A percentile compares a stretch with the other conserved stretches of the same genome.
Conservation (phyloP, 345 rosid species). For the Citrus glauca region DNA sequence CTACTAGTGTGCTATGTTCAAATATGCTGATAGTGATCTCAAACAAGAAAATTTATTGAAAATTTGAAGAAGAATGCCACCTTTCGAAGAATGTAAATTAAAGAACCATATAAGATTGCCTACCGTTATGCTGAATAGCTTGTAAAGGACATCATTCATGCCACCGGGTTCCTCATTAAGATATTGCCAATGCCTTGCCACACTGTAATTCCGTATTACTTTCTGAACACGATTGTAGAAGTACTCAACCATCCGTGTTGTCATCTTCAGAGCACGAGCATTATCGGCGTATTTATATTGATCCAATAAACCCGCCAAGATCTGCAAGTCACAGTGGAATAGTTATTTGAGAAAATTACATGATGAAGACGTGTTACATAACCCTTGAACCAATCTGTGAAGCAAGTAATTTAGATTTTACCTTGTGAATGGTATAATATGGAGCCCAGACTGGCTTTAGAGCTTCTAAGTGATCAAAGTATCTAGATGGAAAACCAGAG, state of each 20-base stretch:
- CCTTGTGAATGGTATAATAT: constrained; percentile 63
- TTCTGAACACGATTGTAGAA: constrained; percentile 45
- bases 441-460: constrained; percentile 56
- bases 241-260: constrained; percentile 48
- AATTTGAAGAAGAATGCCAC: too few relatives aligned
- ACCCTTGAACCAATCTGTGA: too few relatives aligned
- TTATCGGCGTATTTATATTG: constrained; percentile 24
- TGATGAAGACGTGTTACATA: too few relatives aligned
- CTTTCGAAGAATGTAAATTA: too few relatives aligned
- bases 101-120: neutral
- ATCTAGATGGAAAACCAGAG: constrained; percentile 46
- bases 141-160: constrained; percentile 56
- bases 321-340: neutral
- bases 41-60: too few relatives aligned
- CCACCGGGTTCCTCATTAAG: constrained; percentile 64
- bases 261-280: constrained; percentile 40
- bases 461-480: constrained; percentile 46
- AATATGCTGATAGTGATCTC: too few relatives aligned
- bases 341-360: too few relatives aligned
- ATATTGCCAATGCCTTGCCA: constrained; percentile 42
- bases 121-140: constrained; percentile 38
- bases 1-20: too few relatives aligned
- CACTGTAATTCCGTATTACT: constrained; percentile 25
- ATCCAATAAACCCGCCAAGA: neutral
- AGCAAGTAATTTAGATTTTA: neutral